These are phyloP conservation scores for Heterobasidion parviporum DNA, from an alignment of 1,284 basidiomycete species.

Conservation along the genomic window DNA sequence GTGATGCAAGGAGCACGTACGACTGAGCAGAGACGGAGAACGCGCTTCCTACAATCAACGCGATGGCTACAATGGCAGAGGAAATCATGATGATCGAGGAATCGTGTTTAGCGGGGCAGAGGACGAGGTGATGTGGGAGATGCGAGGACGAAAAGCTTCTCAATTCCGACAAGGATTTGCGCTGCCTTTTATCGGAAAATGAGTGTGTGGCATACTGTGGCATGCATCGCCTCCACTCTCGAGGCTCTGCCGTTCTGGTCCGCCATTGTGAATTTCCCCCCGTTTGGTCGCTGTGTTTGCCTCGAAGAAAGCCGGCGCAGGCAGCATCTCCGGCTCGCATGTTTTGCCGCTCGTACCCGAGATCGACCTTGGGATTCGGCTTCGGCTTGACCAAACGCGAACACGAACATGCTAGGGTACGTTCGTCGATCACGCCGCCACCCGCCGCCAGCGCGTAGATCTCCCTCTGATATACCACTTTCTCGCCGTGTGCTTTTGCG, in stretches of 20 bases:
- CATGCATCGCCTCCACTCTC: not conserved
- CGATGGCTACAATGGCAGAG: constrained; percentile 15
- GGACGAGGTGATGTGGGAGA: not conserved
- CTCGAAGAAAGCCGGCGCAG: too few species aligned
- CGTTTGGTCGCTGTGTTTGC: too few species aligned
- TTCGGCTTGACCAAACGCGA: too few species aligned
- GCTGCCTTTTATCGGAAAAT: not conserved
- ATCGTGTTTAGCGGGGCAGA: not conserved
- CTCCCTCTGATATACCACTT: too few species aligned
- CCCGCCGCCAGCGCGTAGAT: too few species aligned
- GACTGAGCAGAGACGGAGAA: constrained; percentile 35
- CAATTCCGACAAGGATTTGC: constrained; percentile 3
- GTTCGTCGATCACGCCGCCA: too few species aligned
- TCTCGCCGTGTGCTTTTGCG: too few species aligned
- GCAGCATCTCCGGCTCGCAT: too few species aligned
- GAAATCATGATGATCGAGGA: constrained; percentile 17
- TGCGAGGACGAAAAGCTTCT: constrained; percentile 2
- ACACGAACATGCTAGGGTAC: too few species aligned
- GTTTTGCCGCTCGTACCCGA: too few species aligned
- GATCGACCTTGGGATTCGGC: too few species aligned
- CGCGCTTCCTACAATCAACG: constrained; percentile 26
- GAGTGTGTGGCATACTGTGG: not conserved
- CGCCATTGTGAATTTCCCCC: too few species aligned
- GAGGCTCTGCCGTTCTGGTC: not conserved
- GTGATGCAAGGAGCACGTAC: constrained; percentile 24